Evolutionary conservation across 2,329 filamentous ascomycete species (phyloP).

Genomic region (Aspergillus sp.): DNA sequence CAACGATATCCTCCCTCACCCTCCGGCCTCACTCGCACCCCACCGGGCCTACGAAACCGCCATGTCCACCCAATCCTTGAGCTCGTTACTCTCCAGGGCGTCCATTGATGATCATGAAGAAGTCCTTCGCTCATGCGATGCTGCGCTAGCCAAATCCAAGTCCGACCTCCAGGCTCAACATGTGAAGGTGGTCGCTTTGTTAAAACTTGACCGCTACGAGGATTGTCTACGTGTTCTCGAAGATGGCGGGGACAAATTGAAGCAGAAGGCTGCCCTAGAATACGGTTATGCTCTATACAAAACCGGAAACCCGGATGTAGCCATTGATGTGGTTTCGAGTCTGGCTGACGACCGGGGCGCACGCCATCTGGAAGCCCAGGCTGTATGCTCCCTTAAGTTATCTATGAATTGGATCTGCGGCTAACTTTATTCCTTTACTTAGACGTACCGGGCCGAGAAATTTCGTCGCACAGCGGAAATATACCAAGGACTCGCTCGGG

Average conservation of each 20-base stretch:
- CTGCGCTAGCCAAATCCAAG: conserved; percentile 57
- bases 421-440: neutral
- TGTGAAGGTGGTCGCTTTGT: conserved; percentile 58
- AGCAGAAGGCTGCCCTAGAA: conserved; percentile 57
- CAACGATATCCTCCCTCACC: neutral
- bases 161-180: conserved; percentile 57
- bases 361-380: conserved; percentile 62
- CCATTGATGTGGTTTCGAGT: conserved; percentile 51
- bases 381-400: conserved; percentile 39
- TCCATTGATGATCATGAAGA: conserved; percentile 63
- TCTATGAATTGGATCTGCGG: neutral
- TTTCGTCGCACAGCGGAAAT: conserved; percentile 56
- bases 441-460: conserved; percentile 59
- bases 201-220: conserved; percentile 64
- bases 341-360: conserved; percentile 49
- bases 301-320: conserved; percentile 54
- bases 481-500: conserved; percentile 52
- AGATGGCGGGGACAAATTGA: conserved; percentile 52
- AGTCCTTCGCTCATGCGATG: conserved; percentile 59
- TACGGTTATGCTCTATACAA: conserved; percentile 66
- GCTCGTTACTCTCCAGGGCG: conserved; percentile 56
- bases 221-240: conserved; percentile 60
- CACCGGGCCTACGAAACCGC: conserved; percentile 23
- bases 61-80: conserved; percentile 49
- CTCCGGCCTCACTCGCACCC: neutral